Evolutionary conservation across 148 eudicot species (phyloP), one percentile per base, ranked within the genome.

Genomic region (Chenopodium berlandieri): DNA sequence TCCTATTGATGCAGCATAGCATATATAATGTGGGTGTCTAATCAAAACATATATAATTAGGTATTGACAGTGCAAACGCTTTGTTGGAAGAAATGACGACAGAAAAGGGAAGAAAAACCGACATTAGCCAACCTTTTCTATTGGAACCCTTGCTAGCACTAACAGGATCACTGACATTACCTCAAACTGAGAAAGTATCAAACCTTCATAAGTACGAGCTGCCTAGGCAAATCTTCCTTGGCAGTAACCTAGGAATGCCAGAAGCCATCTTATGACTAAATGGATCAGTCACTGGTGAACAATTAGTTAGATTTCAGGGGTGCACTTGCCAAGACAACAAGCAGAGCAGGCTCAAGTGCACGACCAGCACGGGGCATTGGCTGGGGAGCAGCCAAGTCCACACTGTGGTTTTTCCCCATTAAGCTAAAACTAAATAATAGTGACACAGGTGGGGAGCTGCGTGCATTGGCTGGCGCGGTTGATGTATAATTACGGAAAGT

Each of bases 241-340:
- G 87, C 48, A 94, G 88, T 84, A 92, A 91, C 50, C 75, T 88
- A 54, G 86, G 91, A 37, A 85, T 85, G 81, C 87, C 94, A 40
- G 90, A 90, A 82, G 88, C 93, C 60, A 90, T 94, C 90, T 89
- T 92, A 92, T 94, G 97, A 92, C 91, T 89, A 73, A 78, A 85
- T 77, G 87, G 76, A 83, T 77, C 71, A 23, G 4, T 77, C n/a
- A 69, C 82, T 46, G 62, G 76, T 67, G 75, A 68, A 46, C 65
- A 63, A 69, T 81, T 72, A 50, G 46, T 31, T 50, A 44, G 54
- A 78, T 34, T 14, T 22, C 40, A 71, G 78, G 23, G 62, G 31
- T 30, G 56, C 73, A 40, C 50, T 48, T 34, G 69, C 73, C 54
- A 34, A 75, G 40, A 77, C 20, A 60, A 66, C 47, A 20, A 46